Evolutionary conservation across 768 basidiomycete species (phyloP).

Genomic region (Agaricus sinodeliciosus): DNA sequence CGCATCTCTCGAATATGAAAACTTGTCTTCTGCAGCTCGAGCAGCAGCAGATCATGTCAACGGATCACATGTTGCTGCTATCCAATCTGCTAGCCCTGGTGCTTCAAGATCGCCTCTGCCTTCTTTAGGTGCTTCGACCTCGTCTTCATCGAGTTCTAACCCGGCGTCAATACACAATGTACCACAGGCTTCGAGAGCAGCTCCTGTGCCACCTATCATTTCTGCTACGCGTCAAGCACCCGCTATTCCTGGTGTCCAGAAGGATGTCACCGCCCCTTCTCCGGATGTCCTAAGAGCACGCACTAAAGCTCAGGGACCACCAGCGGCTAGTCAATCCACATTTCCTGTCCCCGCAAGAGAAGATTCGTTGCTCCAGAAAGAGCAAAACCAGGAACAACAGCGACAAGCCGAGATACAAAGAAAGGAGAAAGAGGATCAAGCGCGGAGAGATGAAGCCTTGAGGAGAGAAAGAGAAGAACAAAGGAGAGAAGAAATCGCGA

Average conservation of each 20-base stretch:
- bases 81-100: constrained; percentile 21
- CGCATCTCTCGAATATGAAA: constrained; percentile 33
- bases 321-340: constrained; percentile 13
- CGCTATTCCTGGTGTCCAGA: constrained; percentile 42
- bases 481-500: constrained; percentile 30
- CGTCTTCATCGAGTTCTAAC: constrained; percentile 16
- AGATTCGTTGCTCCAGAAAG: constrained; percentile 33
- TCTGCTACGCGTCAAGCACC: constrained; percentile 64
- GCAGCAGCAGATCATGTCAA: constrained; percentile 61
- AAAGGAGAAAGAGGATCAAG: constrained; percentile 3
- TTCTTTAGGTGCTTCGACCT: neutral
- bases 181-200: constrained; percentile 23
- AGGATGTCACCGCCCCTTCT: constrained; percentile 51
- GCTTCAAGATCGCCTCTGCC: neutral
- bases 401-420: constrained; percentile 15
- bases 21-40: constrained; percentile 40
- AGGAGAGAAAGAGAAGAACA: constrained; percentile 21
- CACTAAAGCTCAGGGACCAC: constrained; percentile 51
- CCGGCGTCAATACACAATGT: constrained; percentile 16
- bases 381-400: constrained; percentile 9
- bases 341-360: constrained; percentile 32
- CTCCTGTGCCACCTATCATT: constrained; percentile 23
- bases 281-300: constrained; percentile 62
- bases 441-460: constrained; percentile 19
- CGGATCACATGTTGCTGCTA: constrained; percentile 36